Conservation (phyloP, 2,329 filamentous ascomycete species). For the Trichoderma sp. region DNA sequence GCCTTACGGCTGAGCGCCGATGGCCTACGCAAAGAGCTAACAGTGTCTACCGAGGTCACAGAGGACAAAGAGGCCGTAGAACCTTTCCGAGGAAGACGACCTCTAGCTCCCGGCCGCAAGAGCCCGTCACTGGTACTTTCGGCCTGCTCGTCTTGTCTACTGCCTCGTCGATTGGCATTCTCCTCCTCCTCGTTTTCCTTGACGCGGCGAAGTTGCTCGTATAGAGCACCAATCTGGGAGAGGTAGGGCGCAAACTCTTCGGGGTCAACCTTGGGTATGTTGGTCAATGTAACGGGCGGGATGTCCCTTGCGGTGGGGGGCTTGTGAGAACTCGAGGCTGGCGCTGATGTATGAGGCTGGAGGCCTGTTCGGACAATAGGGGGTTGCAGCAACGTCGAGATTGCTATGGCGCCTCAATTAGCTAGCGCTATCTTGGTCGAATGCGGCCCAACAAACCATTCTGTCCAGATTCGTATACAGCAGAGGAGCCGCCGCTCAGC, state of each 20-base stretch:
- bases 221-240: conserved; percentile 78
- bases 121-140: conserved; percentile 44
- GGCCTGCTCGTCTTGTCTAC: conserved; percentile 43
- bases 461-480: conserved; percentile 69
- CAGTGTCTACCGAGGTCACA: conserved; percentile 48
- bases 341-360: conserved; percentile 71
- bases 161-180: conserved; percentile 36
- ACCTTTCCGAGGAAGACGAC: conserved; percentile 32
- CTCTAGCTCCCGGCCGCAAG: conserved; percentile 42
- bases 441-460: conserved; percentile 60
- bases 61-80: conserved; percentile 49
- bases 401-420: conserved; percentile 54
- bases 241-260: conserved; percentile 83
- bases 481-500: conserved; percentile 54
- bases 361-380: conserved; percentile 88
- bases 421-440: background rate
- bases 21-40: conserved; percentile 43
- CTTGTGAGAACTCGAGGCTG: conserved; percentile 69
- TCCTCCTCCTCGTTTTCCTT: conserved; percentile 73
- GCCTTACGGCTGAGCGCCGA: conserved; percentile 55
- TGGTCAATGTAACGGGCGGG: conserved; percentile 86
- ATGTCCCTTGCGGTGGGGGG: conserved; percentile 87
- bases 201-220: conserved; percentile 82
- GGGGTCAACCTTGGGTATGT: conserved; percentile 76
- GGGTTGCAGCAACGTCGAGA: conserved; percentile 88